Percentiles rank a stretch among this genome's conserved stretches.
Conservation (phyloP, 768 basidiomycete genomes). For the Crepidotus variabilis region DNA sequence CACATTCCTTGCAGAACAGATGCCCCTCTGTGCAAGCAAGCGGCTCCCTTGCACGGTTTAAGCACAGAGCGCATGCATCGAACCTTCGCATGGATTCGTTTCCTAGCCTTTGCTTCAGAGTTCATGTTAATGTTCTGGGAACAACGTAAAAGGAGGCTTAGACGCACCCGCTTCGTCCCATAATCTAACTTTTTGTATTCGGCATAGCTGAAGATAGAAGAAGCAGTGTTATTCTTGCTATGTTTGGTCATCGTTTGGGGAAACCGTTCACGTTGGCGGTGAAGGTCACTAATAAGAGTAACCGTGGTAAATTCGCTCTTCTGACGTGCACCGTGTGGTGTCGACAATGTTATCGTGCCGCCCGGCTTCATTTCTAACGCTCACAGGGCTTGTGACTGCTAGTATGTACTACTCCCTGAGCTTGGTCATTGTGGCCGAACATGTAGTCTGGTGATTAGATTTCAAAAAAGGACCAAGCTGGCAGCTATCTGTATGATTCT, state of each 20-base stretch:
- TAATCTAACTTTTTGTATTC: slow-evolving; percentile 85
- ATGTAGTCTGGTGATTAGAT: too few species aligned
- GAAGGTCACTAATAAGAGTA: too few species aligned
- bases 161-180: slow-evolving; percentile 69
- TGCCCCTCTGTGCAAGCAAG: slow-evolving; percentile 85
- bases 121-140: too few species aligned
- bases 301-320: background rate
- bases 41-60: slow-evolving; percentile 80
- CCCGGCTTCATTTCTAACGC: too few species aligned
- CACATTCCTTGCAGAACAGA: slow-evolving; percentile 95
- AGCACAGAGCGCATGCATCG: slow-evolving; percentile 87
- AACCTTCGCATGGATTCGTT: slow-evolving; percentile 92
- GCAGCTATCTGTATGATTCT: too few species aligned
- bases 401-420: too few species aligned
- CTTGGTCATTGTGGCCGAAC: too few species aligned
- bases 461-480: too few species aligned
- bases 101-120: slow-evolving; percentile 66
- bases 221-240: slow-evolving; percentile 87
- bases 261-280: background rate
- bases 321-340: too few species aligned
- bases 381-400: too few species aligned
- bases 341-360: too few species aligned
- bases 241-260: slow-evolving; percentile 69
- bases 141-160: background rate
- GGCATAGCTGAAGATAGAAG: slow-evolving; percentile 86